Evolutionary conservation across 2,329 filamentous ascomycete species (phyloP), one percentile per base, ranked within the genome.

Genomic region (Cytospora piceae): DNA sequence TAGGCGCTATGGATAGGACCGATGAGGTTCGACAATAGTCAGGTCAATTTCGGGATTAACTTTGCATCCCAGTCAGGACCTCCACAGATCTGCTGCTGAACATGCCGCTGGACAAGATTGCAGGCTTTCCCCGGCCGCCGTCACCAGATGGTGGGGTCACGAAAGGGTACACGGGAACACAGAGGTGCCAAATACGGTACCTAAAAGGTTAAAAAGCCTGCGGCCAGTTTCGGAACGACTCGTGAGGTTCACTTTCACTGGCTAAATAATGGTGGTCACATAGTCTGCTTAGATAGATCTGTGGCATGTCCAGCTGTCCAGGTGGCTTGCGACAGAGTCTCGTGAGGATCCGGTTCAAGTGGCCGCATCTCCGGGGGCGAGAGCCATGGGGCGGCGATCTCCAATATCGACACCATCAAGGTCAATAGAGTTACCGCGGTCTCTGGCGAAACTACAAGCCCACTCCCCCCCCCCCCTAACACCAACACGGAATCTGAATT

Each of bases 21-120:
- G 4, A 27, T 42, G n/a, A 42, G 53, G 31, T 29, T 12, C 17
- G 31, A 31, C 15, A 34, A 59, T 53, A 67, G 42, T 64, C 61
- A 53, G 58, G 65, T 37, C 52, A 22, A 17, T 61, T 34, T 49
- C 15, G 52, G 42, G 52, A 5, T 29, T 32, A 22, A 53, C 32
- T 24, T 51, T 52, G 14, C 1, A 9, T 49, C 58, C 37, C 22
- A 32, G 46, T 27, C 42, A 51, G 57, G 20, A 20, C 20, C 46
- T 51, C 37, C 58, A 62, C 65, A 61, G 53, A 67, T 65, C 62
- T 65, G 51, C 58, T 46, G 56, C 51, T 64, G 39, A 46, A 34
- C 11, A 24, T 56, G 52, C 57, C 31, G 56, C 49, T 37, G 31
- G 52, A 60, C 51, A 61, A 46, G 46, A 51, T 59, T 55, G 55